Percentiles rank a stretch among this genome's conserved stretches.
These are phyloP conservation scores for Curvularia sp. DNA, from an alignment of 2,329 filamentous ascomycete genomes.

Conservation along the genomic window DNA sequence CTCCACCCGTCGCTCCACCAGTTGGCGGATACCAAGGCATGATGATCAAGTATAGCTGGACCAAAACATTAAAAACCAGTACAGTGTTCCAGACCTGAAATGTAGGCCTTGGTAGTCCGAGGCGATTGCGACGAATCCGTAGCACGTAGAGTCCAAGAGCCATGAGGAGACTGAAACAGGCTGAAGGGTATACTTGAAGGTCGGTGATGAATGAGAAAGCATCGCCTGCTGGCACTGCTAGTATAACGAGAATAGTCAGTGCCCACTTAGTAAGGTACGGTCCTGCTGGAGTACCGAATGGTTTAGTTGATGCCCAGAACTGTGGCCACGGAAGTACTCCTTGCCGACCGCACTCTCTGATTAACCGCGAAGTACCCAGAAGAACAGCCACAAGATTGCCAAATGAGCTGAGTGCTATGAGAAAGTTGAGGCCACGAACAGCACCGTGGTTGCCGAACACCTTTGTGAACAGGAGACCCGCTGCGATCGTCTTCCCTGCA, in stretches of 20 bases:
- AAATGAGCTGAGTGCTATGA: conserved; percentile 36
- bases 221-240: conserved; percentile 64
- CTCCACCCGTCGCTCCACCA: conserved; percentile 53
- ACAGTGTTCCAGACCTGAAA: conserved; percentile 37
- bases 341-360: conserved; percentile 41
- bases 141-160: conserved; percentile 36
- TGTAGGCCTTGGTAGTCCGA: conserved; percentile 32
- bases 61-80: conserved; percentile 32
- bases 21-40: conserved; percentile 76
- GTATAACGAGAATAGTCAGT: conserved; percentile 38
- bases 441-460: conserved; percentile 63
- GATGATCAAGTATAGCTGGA: conserved; percentile 58
- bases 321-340: conserved; percentile 40
- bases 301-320: conserved; percentile 69
- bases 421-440: conserved; percentile 61
- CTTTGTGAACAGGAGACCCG: conserved; percentile 63
- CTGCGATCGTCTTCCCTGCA: conserved; percentile 60
- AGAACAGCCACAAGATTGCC: conserved; percentile 43
- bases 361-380: conserved; percentile 38
- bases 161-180: conserved; percentile 37
- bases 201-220: conserved; percentile 68
- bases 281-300: conserved; percentile 68
- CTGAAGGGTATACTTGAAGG: conserved; percentile 37
- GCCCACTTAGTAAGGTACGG: conserved; percentile 57
- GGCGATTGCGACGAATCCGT: conserved; percentile 34